Evolutionary conservation across 2,329 filamentous ascomycete genomes (phyloP).

Genomic region (Fusarium tricinctum): DNA sequence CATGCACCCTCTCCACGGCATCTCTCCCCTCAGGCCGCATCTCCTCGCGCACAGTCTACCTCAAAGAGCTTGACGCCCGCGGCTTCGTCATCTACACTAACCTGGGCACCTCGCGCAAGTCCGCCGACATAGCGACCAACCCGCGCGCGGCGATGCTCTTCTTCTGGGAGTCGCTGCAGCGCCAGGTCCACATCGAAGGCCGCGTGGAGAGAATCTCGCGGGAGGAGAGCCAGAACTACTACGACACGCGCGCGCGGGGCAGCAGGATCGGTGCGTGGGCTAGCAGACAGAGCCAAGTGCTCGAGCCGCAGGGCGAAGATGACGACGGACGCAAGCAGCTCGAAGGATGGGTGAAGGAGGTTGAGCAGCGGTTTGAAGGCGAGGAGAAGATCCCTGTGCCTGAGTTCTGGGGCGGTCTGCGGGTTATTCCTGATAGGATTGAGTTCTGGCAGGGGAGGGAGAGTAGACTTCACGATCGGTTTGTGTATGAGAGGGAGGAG

Average conservation of each 20-base stretch:
- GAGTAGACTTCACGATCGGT: slow-evolving; percentile 93
- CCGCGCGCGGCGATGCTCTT: slow-evolving; percentile 87
- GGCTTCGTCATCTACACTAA: slow-evolving; percentile 97
- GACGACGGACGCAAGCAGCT: slow-evolving; percentile 81
- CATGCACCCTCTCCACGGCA: slow-evolving; percentile 89
- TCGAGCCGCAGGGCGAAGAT: slow-evolving; percentile 63
- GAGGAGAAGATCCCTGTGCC: slow-evolving; percentile 88
- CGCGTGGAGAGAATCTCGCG: slow-evolving; percentile 72
- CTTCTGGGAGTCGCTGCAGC: slow-evolving; percentile 87
- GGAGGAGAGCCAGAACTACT: slow-evolving; percentile 81
- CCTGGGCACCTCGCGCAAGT: slow-evolving; percentile 82
- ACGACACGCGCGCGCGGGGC: slow-evolving; percentile 78
- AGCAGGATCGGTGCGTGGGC: slow-evolving; percentile 94
- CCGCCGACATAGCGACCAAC: slow-evolving; percentile 78
- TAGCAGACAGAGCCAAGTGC: slow-evolving; percentile 85
- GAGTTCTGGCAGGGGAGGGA: slow-evolving; percentile 98
- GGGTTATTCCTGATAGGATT: slow-evolving; percentile 85
- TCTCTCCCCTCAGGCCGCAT: slow-evolving; percentile 86
- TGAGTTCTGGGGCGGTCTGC: slow-evolving; percentile 93
- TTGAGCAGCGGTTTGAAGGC: slow-evolving; percentile 81
- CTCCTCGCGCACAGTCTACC: slow-evolving; percentile 87
- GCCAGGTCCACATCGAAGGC: slow-evolving; percentile 93
- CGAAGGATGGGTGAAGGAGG: slow-evolving; percentile 81
- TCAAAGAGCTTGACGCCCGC: slow-evolving; percentile 88
- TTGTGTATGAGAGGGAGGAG: slow-evolving; percentile 79